phyloP scores from a whole-genome alignment of 306 rosid genomes.

The Malus sieversii region DNA sequence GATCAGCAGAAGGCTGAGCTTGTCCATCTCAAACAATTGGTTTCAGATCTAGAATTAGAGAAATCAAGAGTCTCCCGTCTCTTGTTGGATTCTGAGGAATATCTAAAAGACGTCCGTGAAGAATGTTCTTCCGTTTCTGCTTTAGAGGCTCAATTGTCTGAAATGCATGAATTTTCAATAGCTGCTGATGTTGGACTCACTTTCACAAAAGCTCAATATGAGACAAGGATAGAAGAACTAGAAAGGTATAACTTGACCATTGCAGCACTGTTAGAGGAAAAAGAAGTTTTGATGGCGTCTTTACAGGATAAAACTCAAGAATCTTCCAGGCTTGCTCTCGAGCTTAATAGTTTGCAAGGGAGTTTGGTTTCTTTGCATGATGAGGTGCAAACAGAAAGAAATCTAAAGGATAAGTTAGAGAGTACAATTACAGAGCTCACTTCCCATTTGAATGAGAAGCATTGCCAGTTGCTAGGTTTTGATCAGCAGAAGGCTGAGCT shows the following conservation, averaged over 20 bases:
- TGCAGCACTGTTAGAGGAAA: conserved; percentile 44
- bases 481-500: conserved; percentile 53
- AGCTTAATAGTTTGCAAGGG: conserved; percentile 41
- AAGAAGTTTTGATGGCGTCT: conserved; percentile 43
- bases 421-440: conserved; percentile 48
- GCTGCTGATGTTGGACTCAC: conserved; percentile 51
- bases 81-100: conserved; percentile 46
- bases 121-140: conserved; percentile 40
- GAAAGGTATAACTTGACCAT: conserved; percentile 42
- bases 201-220: conserved; percentile 46
- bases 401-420: conserved; percentile 42
- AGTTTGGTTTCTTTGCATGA: conserved; percentile 35
- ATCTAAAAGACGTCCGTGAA: conserved; percentile 35
- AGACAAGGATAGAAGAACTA: conserved; percentile 40
- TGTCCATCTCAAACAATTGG: conserved; percentile 48
- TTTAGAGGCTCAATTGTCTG: conserved; percentile 54
- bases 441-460: conserved; percentile 46
- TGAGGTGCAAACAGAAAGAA: conserved; percentile 51
- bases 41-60: conserved; percentile 53
- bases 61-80: conserved; percentile 50
- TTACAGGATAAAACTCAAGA: conserved; percentile 49
- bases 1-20: conserved; percentile 54
- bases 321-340: conserved; percentile 44
- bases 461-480: conserved; percentile 43
- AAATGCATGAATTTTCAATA: conserved; percentile 48